Base-by-base conservation (phyloP, 2,329 filamentous ascomycete species). In the Ophiostoma quercus region DNA sequence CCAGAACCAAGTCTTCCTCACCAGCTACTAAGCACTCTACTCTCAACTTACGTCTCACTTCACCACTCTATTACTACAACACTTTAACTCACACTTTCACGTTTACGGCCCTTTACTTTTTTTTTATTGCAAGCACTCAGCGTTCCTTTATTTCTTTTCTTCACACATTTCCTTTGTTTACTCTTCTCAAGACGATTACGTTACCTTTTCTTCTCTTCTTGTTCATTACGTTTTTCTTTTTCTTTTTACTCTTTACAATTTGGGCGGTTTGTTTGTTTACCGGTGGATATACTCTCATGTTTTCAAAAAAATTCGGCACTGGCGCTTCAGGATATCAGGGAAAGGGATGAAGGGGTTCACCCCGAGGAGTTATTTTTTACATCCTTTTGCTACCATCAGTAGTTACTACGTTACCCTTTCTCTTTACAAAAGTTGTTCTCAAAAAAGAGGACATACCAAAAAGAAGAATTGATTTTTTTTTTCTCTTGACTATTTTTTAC, bases 141-240 rank as follows among this genome's bases (percentile, higher is more conserved):
- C 62, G 62, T 65, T 37, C 19, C 29, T n/a, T 37, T 63, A 16
- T 37, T 63, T 63, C 2, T 57, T 62, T 62, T 25, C 25, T 62
- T 12, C 16, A n/a, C 12, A 12, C 22, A 39, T 65, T 39, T 65
- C 32, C 37, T 12, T 65, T 39, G 16, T 22, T 41, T 39, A 12
- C 37, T 37, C 12, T 60, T 60, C n/a, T 22, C 32, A 39, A 39
- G 62, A 65, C 62, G 62, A 65, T 65, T 65, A 65, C 62, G 62
- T 65, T 71, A 29, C 41, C 41, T 65, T 39, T 57, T n/a, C 8
- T 65, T 65, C 62, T 19, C 11, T 65, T 41, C 62, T 65, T 65
- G 62, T 65, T 39, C 9, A 65, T 12, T 65, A 65, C 62, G 62
- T 65, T 65, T 71, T 65, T 65, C 68, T 32, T 54, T 67, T 51